Conservation (phyloP, 208 protist genomes). For the Naegleria lovaniensis region DNA sequence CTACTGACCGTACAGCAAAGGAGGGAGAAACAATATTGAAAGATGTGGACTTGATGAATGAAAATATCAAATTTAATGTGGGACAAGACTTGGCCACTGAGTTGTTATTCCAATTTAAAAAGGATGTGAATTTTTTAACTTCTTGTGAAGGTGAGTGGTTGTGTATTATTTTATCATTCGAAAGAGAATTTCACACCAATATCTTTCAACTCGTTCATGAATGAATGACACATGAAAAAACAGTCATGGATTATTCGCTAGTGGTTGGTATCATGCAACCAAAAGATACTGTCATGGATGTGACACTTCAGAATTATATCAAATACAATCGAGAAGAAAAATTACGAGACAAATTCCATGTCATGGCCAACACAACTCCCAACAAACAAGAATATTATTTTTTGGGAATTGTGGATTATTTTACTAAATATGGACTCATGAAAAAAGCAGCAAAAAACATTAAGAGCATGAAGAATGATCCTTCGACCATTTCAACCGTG, state of each 20-base stretch:
- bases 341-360: not conserved
- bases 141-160: not conserved
- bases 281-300: not conserved
- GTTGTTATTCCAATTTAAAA: not conserved
- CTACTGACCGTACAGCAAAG: not conserved
- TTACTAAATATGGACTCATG: not conserved
- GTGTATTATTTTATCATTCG: no score
- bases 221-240: not conserved
- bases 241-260: not conserved
- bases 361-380: not conserved
- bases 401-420: not conserved
- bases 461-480: not conserved
- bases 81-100: not conserved
- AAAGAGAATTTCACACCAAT: no score
- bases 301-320: not conserved
- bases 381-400: not conserved
- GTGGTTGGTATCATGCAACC: not conserved
- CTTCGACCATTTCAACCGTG: not conserved
- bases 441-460: not conserved
- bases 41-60: not conserved
- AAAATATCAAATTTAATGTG: not conserved
- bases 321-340: not conserved
- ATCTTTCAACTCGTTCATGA: no score
- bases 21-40: not conserved
- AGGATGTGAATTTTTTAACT: not conserved